These are phyloP conservation scores for Paraphoma chrysanthemicola DNA, from an alignment of 2,329 filamentous ascomycete genomes.

Conservation along the genomic window DNA sequence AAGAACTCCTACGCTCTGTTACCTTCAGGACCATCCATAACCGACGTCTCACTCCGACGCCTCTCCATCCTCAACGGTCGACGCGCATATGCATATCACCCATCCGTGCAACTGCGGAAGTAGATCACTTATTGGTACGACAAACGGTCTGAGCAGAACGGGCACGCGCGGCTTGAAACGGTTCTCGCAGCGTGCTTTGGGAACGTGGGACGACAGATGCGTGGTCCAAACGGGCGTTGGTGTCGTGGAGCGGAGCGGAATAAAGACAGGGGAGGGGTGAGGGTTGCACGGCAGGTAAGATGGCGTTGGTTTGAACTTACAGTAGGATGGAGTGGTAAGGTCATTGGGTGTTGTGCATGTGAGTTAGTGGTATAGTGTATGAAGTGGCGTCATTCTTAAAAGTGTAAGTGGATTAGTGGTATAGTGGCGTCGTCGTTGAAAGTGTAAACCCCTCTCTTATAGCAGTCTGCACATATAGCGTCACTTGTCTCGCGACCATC, in stretches of 20 bases:
- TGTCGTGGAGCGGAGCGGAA: constrained; percentile 7
- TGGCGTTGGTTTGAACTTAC: background rate
- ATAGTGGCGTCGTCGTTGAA: too few species aligned
- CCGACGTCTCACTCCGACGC: background rate
- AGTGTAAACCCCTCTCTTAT: too few species aligned
- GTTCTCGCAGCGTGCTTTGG: constrained; percentile 12
- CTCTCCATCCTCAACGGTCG: constrained; percentile 5
- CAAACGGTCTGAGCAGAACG: constrained; percentile 7
- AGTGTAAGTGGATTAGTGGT: too few species aligned
- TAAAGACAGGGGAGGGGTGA: background rate
- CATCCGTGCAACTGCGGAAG: constrained; percentile 14
- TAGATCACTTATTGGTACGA: constrained; percentile 24
- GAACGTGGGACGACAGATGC: constrained; percentile 10
- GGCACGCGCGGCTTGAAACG: constrained; percentile 18
- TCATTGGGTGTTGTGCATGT: too few species aligned
- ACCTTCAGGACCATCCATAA: too few species aligned
- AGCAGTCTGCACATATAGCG: too few species aligned
- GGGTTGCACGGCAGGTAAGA: background rate
- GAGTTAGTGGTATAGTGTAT: too few species aligned
- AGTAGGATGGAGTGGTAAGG: too few species aligned
- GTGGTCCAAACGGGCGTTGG: constrained; percentile 7
- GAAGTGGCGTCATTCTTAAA: too few species aligned
- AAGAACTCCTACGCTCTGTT: too few species aligned
- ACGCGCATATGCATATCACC: constrained; percentile 7
- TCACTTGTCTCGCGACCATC: too few species aligned